Evolutionary conservation across 768 basidiomycete species (phyloP).

Genomic region (Brasilioporus rufonigricans): DNA sequence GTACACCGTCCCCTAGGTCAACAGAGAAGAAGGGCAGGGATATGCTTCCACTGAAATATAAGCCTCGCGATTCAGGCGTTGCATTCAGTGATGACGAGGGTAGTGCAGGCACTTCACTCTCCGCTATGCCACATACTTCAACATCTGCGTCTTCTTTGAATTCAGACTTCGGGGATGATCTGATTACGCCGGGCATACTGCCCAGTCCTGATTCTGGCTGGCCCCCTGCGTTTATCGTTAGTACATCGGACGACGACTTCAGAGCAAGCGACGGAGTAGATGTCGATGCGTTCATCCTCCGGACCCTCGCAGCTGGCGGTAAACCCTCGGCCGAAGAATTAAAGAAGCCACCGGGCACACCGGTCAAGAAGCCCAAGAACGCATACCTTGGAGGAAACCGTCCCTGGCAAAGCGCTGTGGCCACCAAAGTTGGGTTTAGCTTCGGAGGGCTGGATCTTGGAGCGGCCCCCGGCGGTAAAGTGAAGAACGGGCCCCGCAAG

Average conservation of each 20-base stretch:
- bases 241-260: conserved; percentile 40
- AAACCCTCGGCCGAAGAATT: conserved; percentile 42
- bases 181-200: conserved; percentile 65
- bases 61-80: conserved; percentile 66
- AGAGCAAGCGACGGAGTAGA: conserved; percentile 34
- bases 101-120: conserved; percentile 20
- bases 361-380: conserved; percentile 73
- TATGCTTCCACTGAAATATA: conserved; percentile 63
- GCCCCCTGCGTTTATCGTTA: conserved; percentile 47
- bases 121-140: conserved; percentile 54
- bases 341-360: conserved; percentile 76
- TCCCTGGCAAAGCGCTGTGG: conserved; percentile 81
- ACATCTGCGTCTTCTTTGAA: conserved; percentile 62
- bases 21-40: conserved; percentile 24
- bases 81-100: conserved; percentile 61
- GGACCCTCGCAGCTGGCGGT: conserved; percentile 58
- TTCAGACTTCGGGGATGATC: conserved; percentile 57
- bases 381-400: conserved; percentile 54
- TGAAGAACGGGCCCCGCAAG: conserved; percentile 58
- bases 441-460: conserved; percentile 41
- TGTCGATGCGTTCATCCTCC: conserved; percentile 71
- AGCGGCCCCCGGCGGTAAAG: conserved; percentile 38
- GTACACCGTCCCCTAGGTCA: conserved; percentile 55
- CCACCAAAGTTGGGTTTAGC: conserved; percentile 58
- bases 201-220: conserved; percentile 59